Conservation (phyloP, 805 yeast genomes). For the Spathaspora hagerdaliae region DNA sequence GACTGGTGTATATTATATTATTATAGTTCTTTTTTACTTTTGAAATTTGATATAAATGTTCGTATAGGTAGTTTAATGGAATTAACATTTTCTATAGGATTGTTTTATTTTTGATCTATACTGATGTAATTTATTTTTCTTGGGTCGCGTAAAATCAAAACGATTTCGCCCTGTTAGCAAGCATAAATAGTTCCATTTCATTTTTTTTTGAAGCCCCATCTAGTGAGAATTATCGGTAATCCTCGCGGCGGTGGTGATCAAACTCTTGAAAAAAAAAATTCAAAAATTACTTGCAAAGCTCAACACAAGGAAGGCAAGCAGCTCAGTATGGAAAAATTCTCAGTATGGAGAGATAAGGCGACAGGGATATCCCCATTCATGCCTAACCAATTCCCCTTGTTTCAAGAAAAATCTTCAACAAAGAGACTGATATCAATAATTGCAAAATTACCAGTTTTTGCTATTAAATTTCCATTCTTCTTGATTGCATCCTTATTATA, state of each 20-base stretch:
- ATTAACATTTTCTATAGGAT: not conserved
- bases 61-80: not conserved
- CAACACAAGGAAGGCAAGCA: no score
- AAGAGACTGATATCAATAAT: not conserved
- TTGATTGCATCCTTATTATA: constrained; percentile 11
- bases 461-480: constrained; percentile 30
- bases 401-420: constrained; percentile 1
- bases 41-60: not conserved
- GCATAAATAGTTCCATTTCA: no score
- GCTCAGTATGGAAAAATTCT: constrained; percentile 68
- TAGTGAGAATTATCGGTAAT: no score
- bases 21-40: no score
- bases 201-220: no score
- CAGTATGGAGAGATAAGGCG: constrained; percentile 82
- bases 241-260: no score
- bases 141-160: no score
- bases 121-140: no score
- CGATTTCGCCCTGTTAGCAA: no score
- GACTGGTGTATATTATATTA: constrained; percentile 4
- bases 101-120: no score
- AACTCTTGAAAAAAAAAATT: no score
- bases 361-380: constrained; percentile 92
- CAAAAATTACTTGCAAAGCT: no score
- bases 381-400: constrained; percentile 35
- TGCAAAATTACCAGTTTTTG: constrained; percentile 6